Conservation (phyloP, 1,284 basidiomycete genomes). For the Thelephora terrestris region DNA sequence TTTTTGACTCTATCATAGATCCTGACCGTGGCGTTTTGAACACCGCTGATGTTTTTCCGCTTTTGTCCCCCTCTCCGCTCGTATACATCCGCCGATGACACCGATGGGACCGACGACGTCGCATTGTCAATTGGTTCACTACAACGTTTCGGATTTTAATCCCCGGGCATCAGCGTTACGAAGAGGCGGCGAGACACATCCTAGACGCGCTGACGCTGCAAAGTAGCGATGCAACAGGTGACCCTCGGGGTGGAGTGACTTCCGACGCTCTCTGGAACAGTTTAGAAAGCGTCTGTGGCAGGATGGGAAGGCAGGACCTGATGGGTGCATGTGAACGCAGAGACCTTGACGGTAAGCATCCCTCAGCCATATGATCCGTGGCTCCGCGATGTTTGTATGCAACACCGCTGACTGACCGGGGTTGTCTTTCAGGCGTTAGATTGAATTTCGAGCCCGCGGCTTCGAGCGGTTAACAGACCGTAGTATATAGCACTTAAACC, state of each 20-base stretch:
- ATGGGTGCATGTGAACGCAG: slow-evolving; percentile 59
- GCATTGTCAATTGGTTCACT: slow-evolving; percentile 2
- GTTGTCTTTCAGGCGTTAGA: not conserved
- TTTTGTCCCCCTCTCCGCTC: not conserved
- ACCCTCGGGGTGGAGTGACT: slow-evolving; percentile 52
- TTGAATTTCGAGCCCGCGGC: too few relatives aligned
- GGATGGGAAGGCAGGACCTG: slow-evolving; percentile 66
- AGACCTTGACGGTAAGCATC: slow-evolving; percentile 55
- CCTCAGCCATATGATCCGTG: not conserved
- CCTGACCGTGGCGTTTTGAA: too few relatives aligned
- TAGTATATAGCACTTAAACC: too few relatives aligned
- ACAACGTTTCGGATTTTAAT: not conserved
- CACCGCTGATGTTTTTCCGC: not conserved
- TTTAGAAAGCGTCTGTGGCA: slow-evolving; percentile 68
- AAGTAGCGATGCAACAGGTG: slow-evolving; percentile 62
- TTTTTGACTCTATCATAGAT: not conserved
- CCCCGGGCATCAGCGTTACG: slow-evolving; percentile 45
- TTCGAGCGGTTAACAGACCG: too few relatives aligned
- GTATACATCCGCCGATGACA: not conserved
- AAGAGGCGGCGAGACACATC: slow-evolving; percentile 78
- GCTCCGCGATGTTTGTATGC: not conserved
- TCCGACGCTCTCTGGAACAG: slow-evolving; percentile 78
- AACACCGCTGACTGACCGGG: not conserved
- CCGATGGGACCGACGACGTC: not conserved
- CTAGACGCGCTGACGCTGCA: slow-evolving; percentile 81